A percentile compares a stretch with the other conserved stretches of the same genome.
These are phyloP conservation scores for Lachancea waltii DNA, from an alignment of 805 yeast genomes.

Conservation along the genomic window DNA sequence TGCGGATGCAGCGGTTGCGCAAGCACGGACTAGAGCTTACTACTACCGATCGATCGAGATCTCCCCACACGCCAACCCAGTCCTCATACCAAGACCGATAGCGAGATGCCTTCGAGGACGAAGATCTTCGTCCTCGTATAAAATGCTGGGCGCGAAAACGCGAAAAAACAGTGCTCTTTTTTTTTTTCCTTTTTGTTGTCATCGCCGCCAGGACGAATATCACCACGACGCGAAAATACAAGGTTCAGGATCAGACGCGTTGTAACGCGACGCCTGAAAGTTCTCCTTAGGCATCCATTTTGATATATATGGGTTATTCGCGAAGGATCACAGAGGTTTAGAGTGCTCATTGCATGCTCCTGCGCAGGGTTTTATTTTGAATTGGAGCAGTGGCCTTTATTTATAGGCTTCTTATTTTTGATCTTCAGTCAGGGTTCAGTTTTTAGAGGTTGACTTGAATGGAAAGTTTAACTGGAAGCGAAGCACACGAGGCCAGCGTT, in stretches of 20 bases:
- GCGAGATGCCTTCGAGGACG: no score
- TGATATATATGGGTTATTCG: neutral
- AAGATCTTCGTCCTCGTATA: neutral
- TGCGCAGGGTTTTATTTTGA: no score
- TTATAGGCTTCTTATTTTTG: no score
- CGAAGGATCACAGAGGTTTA: neutral
- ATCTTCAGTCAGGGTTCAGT: no score
- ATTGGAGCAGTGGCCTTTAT: no score
- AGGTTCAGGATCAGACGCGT: neutral
- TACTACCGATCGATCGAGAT: no score
- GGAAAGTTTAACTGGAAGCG: neutral
- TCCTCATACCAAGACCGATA: no score
- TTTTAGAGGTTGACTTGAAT: no score
- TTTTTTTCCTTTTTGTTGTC: neutral
- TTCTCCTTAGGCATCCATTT: neutral
- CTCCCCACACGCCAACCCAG: no score
- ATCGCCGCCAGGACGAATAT: neutral
- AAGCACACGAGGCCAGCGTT: neutral
- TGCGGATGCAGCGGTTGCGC: constrained; percentile 88
- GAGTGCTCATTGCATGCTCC: no score
- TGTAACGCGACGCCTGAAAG: neutral
- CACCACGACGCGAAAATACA: constrained; percentile 2
- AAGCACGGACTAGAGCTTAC: constrained; percentile 60
- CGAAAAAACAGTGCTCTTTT: neutral
- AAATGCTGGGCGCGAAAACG: neutral